Conservation (phyloP, 495 filamentous ascomycete species). For the Letharia columbiana region DNA sequence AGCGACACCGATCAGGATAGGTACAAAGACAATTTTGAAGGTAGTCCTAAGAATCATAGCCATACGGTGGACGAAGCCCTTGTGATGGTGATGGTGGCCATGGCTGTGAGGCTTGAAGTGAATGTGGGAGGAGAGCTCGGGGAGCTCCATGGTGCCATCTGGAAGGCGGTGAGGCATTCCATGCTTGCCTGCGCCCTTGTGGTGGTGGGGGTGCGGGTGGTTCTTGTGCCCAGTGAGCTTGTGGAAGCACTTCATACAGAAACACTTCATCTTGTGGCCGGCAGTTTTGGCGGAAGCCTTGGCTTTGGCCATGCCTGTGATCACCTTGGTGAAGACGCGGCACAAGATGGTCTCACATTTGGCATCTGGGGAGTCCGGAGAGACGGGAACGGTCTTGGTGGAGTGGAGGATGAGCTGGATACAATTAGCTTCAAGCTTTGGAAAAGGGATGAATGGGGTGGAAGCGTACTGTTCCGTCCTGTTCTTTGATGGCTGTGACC, state of each 20-base stretch:
- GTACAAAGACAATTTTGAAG: constrained; percentile 41
- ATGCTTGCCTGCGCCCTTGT: constrained; percentile 4
- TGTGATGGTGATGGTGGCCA: constrained; percentile 30
- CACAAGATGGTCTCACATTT: constrained; percentile 25
- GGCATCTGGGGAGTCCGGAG: constrained; percentile 19
- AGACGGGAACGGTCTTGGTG: constrained; percentile 15
- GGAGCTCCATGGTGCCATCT: constrained; percentile 20
- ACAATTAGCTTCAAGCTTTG: constrained; percentile 1
- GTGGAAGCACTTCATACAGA: constrained; percentile 25
- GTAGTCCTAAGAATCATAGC: constrained; percentile 7
- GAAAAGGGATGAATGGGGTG: neutral
- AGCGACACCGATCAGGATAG: constrained; percentile 42
- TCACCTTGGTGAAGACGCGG: constrained; percentile 25
- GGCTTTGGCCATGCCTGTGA: constrained; percentile 19
- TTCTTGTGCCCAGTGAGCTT: constrained; percentile 14
- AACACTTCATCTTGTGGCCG: constrained; percentile 23
- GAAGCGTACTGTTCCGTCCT: constrained; percentile 27
- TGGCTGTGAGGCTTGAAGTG: constrained; percentile 29
- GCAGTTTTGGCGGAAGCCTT: constrained; percentile 20
- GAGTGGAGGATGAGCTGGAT: constrained; percentile 18
- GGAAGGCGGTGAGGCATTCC: constrained; percentile 14
- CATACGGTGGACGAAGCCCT: constrained; percentile 28
- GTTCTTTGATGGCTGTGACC: constrained; percentile 36
- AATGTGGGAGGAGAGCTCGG: constrained; percentile 25
- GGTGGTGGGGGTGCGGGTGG: constrained; percentile 14